These are phyloP conservation scores for Fraxinus ornus DNA, from an alignment of 305 asterid genomes.

Conservation along the genomic window DNA sequence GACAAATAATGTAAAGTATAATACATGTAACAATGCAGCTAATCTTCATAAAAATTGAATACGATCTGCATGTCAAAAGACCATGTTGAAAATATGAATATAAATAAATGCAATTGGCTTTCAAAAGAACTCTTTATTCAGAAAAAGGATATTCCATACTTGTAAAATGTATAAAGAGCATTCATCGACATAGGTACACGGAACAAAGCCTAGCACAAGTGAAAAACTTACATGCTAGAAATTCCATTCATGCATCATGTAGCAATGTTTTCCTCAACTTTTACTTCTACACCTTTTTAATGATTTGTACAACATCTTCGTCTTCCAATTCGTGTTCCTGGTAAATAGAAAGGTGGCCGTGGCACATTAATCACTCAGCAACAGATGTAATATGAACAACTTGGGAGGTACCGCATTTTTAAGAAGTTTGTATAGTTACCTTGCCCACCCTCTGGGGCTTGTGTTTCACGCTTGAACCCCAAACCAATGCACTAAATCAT, in stretches of 20 bases:
- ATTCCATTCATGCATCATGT: constrained; percentile 6
- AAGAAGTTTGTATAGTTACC: constrained; percentile 37
- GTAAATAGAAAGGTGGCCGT: constrained; percentile 1
- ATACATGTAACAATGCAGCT: not conserved
- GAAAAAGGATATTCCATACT: not conserved
- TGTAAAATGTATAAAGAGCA: not conserved
- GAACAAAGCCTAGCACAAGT: not conserved
- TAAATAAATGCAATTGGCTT: not conserved
- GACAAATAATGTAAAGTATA: not conserved
- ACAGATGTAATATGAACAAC: not conserved
- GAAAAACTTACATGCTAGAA: not conserved
- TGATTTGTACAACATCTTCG: constrained; percentile 95
- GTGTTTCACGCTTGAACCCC: constrained; percentile 99
- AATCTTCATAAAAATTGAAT: not conserved
- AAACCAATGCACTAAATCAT: constrained; percentile 73
- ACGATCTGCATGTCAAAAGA: not conserved
- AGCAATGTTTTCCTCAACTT: not conserved
- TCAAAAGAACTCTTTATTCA: not conserved
- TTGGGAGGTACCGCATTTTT: not conserved
- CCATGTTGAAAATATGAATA: not conserved
- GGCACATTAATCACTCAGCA: constrained; percentile 7
- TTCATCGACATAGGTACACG: not conserved
- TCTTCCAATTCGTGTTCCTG: constrained; percentile 98
- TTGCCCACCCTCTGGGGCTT: constrained; percentile 97
- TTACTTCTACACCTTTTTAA: constrained; percentile 49